These are phyloP conservation scores for Tarenaya hassleriana DNA, from an alignment of 345 rosid genomes.

Conservation along the genomic window DNA sequence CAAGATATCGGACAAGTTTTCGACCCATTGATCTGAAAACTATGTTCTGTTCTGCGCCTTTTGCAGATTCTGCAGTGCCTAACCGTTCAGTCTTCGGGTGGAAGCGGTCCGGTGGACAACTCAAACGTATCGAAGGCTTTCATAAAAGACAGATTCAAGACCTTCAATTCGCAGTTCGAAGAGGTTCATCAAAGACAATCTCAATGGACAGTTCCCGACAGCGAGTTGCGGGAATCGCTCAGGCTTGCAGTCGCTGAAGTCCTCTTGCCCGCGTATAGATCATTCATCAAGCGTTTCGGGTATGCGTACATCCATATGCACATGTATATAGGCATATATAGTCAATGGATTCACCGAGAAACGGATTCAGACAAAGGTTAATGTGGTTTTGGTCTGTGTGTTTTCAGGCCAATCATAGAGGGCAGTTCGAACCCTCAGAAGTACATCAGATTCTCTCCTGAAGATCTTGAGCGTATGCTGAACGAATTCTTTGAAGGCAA, in stretches of 20 bases:
- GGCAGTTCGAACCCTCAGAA: conserved; percentile 74
- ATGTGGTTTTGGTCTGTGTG: conserved; percentile 4
- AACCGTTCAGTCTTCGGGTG: conserved; percentile 49
- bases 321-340: conserved; percentile 12
- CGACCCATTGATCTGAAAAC: background rate
- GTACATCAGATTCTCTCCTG: conserved; percentile 72
- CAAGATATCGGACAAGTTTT: no score
- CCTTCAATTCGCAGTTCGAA: conserved; percentile 78
- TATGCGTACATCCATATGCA: conserved; percentile 11
- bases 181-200: conserved; percentile 91
- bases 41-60: background rate
- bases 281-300: conserved; percentile 87
- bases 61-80: conserved; percentile 91
- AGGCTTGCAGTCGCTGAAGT: conserved; percentile 97
- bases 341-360: conserved; percentile 4
- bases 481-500: conserved; percentile 90
- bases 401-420: conserved; percentile 74
- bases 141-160: conserved; percentile 89
- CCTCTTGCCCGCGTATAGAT: conserved; percentile 89
- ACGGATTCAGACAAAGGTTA: background rate
- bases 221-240: conserved; percentile 82
- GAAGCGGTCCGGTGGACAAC: conserved; percentile 29
- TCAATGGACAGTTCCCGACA: conserved; percentile 97
- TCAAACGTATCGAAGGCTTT: conserved; percentile 58
- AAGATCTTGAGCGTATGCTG: conserved; percentile 84